phyloP scores from a whole-genome alignment of 129 eudicot genomes.

The Chrysanthemum seticuspe region DNA sequence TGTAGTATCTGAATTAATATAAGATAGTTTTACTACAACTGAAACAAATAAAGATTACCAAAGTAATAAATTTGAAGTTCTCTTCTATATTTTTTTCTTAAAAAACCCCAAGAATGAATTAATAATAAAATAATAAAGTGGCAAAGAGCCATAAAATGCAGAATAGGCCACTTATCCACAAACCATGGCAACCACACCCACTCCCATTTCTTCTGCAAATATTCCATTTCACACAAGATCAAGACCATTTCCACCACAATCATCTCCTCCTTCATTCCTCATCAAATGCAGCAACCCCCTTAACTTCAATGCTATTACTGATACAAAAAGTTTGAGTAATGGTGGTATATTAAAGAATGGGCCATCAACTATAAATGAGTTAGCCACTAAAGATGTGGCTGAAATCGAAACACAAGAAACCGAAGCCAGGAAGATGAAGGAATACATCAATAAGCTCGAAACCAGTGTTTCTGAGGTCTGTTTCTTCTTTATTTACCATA shows the following conservation, averaged over 20 bases:
- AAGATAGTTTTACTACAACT: too few species aligned
- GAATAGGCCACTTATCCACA: constrained; percentile 33
- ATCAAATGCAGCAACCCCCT: constrained; percentile 28
- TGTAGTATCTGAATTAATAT: too few species aligned
- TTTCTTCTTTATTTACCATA: constrained; percentile 15
- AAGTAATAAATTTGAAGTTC: not conserved
- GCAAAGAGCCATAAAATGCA: constrained; percentile 7
- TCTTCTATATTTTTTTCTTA: not conserved
- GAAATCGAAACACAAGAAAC: constrained; percentile 51
- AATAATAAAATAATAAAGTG: not conserved
- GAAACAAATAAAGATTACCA: too few species aligned
- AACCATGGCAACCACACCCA: constrained; percentile 39
- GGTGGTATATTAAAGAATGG: constrained; percentile 36
- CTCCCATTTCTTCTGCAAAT: constrained; percentile 33
- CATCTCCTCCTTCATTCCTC: constrained; percentile 13
- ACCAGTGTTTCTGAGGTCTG: constrained; percentile 62
- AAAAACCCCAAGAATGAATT: not conserved
- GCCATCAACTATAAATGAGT: constrained; percentile 53
- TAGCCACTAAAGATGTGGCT: constrained; percentile 66
- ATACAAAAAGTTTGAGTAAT: constrained; percentile 26
- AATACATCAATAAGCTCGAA: constrained; percentile 47
- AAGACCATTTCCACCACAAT: not conserved
- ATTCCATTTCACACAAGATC: constrained; percentile 16
- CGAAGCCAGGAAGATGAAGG: constrained; percentile 51
- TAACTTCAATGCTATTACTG: not conserved